phyloP scores from a whole-genome alignment of 805 yeast species.

The Candida coquimbonensis region DNA sequence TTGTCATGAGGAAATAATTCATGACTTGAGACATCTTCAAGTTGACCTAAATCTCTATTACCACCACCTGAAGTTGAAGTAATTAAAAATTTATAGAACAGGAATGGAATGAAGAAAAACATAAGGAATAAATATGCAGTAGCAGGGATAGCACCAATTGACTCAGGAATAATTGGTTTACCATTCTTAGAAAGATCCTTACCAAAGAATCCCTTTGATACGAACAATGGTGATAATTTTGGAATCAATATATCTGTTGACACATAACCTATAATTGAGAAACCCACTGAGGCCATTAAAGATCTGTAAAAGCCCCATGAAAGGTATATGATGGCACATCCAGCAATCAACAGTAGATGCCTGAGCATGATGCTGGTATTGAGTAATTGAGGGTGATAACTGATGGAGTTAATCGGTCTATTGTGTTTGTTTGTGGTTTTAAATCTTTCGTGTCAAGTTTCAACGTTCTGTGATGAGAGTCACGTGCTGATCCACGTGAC shows the following conservation, averaged over 20 bases:
- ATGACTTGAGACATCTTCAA: constrained; percentile 3
- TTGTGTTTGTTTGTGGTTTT: background rate
- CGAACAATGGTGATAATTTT: constrained; percentile 53
- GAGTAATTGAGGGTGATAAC: no score
- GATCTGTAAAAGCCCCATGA: constrained; percentile 20
- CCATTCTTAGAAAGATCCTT: constrained; percentile 73
- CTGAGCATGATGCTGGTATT: background rate
- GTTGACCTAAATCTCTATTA: constrained; percentile 35
- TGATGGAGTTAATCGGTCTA: no score
- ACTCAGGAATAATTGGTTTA: constrained; percentile 77
- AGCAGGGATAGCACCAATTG: constrained; percentile 88
- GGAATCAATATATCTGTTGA: constrained; percentile 62
- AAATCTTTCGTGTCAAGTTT: no score
- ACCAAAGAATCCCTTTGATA: constrained; percentile 78
- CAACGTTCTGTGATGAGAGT: no score
- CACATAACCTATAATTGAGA: constrained; percentile 59
- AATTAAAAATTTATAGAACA: constrained; percentile 71
- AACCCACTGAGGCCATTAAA: constrained; percentile 49
- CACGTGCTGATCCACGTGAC: no score
- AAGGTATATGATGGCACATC: constrained; percentile 9
- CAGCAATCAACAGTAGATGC: constrained; percentile 4
- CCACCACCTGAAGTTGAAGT: constrained; percentile 55
- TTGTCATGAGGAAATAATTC: constrained; percentile 67
- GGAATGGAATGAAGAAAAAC: constrained; percentile 81
- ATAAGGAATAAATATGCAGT: constrained; percentile 72